phyloP scores from a whole-genome alignment of 495 filamentous ascomycete genomes.

The Neurospora sp. region DNA sequence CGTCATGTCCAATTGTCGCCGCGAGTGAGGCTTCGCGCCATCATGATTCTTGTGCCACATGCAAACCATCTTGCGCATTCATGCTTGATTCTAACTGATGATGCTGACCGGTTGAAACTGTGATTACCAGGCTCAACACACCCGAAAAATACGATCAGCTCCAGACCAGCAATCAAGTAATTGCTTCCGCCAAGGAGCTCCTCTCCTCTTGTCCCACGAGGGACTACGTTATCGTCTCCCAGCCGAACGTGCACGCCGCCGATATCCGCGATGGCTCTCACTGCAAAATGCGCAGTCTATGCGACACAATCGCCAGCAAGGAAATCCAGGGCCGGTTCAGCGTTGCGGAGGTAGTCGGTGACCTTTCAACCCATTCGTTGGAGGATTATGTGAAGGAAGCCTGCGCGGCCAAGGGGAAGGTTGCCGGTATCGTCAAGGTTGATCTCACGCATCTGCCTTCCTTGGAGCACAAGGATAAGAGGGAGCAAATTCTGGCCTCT shows the following conservation, averaged over 20 bases:
- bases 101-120: slow-evolving; percentile 8
- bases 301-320: slow-evolving; percentile 12
- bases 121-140: slow-evolving; percentile 19
- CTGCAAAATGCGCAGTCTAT: slow-evolving; percentile 24
- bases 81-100: neutral
- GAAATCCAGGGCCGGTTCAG: slow-evolving; percentile 18
- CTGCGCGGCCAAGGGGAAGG: slow-evolving; percentile 31
- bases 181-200: slow-evolving; percentile 28
- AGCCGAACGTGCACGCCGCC: slow-evolving; percentile 62
- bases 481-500: slow-evolving; percentile 46
- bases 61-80: neutral
- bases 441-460: slow-evolving; percentile 37
- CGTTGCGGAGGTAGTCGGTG: slow-evolving; percentile 54
- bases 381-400: slow-evolving; percentile 19
- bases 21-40: neutral
- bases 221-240: slow-evolving; percentile 70
- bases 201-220: slow-evolving; percentile 63
- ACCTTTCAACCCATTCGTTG: slow-evolving; percentile 36
- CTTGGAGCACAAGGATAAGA: slow-evolving; percentile 28
- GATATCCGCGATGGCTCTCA: slow-evolving; percentile 41
- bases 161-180: slow-evolving; percentile 32
- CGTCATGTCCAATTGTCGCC: slow-evolving; percentile 17
- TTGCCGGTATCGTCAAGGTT: slow-evolving; percentile 37
- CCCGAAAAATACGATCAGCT: slow-evolving; percentile 25
- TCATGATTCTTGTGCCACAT: neutral